A percentile compares a stretch with the other conserved stretches of the same genome.
These are phyloP conservation scores for Salix purpurea DNA, from an alignment of 345 rosid genomes.

Conservation along the genomic window DNA sequence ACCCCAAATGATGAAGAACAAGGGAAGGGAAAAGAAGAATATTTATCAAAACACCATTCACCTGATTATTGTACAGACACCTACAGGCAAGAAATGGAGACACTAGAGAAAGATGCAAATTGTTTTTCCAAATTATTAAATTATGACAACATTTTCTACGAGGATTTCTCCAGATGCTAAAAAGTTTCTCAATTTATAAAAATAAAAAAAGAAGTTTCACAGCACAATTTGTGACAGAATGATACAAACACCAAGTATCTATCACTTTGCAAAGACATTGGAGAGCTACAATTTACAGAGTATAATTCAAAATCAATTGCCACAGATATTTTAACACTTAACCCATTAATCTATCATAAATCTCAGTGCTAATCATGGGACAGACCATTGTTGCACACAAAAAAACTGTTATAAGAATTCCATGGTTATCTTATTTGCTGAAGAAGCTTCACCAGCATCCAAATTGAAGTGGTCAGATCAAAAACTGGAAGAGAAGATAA, in stretches of 20 bases:
- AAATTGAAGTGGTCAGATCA: neutral
- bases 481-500: neutral
- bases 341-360: neutral
- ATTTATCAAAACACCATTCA: neutral
- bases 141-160: neutral
- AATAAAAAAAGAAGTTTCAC: neutral
- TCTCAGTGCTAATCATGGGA: neutral
- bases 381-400: neutral
- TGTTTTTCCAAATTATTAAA: neutral
- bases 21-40: neutral
- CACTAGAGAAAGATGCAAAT: neutral
- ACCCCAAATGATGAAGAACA: neutral
- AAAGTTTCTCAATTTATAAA: neutral
- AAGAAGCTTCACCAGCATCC: neutral
- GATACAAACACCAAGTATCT: neutral
- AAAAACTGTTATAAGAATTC: neutral
- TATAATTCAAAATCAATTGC: neutral
- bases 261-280: neutral
- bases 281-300: neutral
- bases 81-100: neutral
- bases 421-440: neutral
- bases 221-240: neutral
- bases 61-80: neutral
- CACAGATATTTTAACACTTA: neutral
- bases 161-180: no score